These are phyloP conservation scores for Trametes coccinea DNA, from an alignment of 768 basidiomycete genomes.

Conservation along the genomic window DNA sequence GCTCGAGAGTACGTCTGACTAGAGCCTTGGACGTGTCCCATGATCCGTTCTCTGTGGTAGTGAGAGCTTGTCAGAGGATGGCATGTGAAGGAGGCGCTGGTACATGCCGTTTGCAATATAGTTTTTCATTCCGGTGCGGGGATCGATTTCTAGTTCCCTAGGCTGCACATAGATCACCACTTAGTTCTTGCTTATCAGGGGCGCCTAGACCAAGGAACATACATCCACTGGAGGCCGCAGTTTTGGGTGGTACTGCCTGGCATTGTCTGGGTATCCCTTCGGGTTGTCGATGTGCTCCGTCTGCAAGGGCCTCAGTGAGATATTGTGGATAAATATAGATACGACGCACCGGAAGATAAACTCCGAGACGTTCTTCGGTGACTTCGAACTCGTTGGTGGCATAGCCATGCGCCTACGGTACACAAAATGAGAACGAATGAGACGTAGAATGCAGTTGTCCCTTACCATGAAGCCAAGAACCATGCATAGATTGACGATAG, in stretches of 20 bases:
- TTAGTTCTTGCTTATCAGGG: not conserved
- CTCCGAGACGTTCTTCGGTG: conserved; percentile 76
- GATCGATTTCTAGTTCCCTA: conserved; percentile 82
- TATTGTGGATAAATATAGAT: not conserved
- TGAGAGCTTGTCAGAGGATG: not conserved
- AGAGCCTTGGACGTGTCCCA: conserved; percentile 90
- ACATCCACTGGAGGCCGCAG: conserved; percentile 85
- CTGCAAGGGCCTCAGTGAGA: conserved; percentile 33
- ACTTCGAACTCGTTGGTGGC: conserved; percentile 87
- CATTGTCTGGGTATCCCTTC: conserved; percentile 87
- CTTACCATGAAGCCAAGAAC: conserved; percentile 85
- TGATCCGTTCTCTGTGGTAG: conserved; percentile 52
- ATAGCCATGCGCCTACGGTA: conserved; percentile 67
- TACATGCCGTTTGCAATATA: conserved; percentile 78
- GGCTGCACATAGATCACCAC: conserved; percentile 70
- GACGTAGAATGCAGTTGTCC: not conserved
- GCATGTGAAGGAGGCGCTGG: not conserved
- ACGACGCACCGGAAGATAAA: conserved; percentile 73
- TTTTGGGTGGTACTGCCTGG: conserved; percentile 71
- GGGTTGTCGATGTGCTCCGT: conserved; percentile 93
- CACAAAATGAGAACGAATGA: not conserved
- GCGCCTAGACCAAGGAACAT: conserved; percentile 2
- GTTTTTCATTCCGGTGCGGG: conserved; percentile 90
- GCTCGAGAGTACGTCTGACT: conserved; percentile 69
- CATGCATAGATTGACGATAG: conserved; percentile 87